Conservation (phyloP, 768 basidiomycete genomes). For the Dendrothele bispora region DNA sequence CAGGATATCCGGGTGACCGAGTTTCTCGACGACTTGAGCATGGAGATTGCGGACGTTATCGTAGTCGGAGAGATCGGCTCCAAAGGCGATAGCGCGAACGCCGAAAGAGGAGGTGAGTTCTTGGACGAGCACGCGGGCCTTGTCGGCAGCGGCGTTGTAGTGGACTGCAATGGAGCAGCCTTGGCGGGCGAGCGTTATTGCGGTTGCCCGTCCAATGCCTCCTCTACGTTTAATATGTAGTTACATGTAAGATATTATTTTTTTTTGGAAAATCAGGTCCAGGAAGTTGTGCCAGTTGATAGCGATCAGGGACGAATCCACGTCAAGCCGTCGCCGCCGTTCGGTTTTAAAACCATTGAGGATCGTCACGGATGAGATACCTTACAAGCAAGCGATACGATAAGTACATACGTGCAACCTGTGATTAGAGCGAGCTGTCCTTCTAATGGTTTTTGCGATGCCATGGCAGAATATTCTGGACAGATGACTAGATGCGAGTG, state of each 20-base stretch:
- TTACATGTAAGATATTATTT: too few species aligned
- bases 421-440: conserved; percentile 3
- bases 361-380: background rate
- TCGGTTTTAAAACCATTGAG: too few species aligned
- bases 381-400: background rate
- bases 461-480: background rate
- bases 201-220: conserved; percentile 53
- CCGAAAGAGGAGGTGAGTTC: conserved; percentile 29
- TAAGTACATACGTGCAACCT: background rate
- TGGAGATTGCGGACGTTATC: conserved; percentile 44
- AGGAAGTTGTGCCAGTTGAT: too few species aligned
- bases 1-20: conserved; percentile 51
- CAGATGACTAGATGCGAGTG: too few species aligned
- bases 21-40: conserved; percentile 36
- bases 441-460: background rate
- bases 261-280: too few species aligned
- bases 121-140: conserved; percentile 39
- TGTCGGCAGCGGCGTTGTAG: conserved; percentile 38
- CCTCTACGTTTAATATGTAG: conserved; percentile 35
- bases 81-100: conserved; percentile 42
- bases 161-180: conserved; percentile 53
- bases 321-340: too few species aligned
- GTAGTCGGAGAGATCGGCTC: conserved; percentile 48
- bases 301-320: too few species aligned
- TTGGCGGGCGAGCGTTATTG: conserved; percentile 41